Evolutionary conservation across 179 eudicot species (phyloP), one percentile per base, ranked within the genome.

Genomic region (Pouteria campechiana): DNA sequence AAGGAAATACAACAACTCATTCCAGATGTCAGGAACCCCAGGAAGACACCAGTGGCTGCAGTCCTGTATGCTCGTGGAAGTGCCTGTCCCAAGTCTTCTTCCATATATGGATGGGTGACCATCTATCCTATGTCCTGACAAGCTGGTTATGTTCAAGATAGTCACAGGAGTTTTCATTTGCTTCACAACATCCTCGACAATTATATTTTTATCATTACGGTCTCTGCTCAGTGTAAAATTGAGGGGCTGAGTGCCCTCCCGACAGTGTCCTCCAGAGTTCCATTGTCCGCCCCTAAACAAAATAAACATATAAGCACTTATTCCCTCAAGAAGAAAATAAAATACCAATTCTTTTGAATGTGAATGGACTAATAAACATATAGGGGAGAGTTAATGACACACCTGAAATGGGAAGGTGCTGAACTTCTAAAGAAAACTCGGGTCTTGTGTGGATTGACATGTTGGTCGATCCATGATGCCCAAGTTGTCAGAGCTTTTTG

Each of bases 31-130:
- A 12, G 95, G 95, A 47, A 83, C 78, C 1, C 94, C 94, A n/a
- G 94, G 94, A 44, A 83, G 82, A 59, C 94, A 83, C 89, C 94
- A 88, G 50, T 88, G 97, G 62, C 97, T 88, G 60, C 97, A 88
- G 74, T 88, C 97, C 72, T 88, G 81, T 44, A 61, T 55, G 3
- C 65, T 61, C 4, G 61, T 50, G n/a, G 71, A 57, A 21, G 54
- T 48, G 23, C 52, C 61, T 31, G 46, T 66, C 29, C 52, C 41
- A n/a, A 50, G 30, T 20, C 29, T 75, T 54, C 67, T 69, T 44
- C 95, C 98, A 46, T 74, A 76, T 22, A 64, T 55, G 0, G 98
- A 90, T 14, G 98, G 98, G 52, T 90, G 98, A 22, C 75, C 98
- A 43, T 90, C 98, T 42, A 70, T 65, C 55, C 98, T 60, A 51